phyloP scores from a whole-genome alignment of 768 basidiomycete genomes.

The Chalciporus piperatus region DNA sequence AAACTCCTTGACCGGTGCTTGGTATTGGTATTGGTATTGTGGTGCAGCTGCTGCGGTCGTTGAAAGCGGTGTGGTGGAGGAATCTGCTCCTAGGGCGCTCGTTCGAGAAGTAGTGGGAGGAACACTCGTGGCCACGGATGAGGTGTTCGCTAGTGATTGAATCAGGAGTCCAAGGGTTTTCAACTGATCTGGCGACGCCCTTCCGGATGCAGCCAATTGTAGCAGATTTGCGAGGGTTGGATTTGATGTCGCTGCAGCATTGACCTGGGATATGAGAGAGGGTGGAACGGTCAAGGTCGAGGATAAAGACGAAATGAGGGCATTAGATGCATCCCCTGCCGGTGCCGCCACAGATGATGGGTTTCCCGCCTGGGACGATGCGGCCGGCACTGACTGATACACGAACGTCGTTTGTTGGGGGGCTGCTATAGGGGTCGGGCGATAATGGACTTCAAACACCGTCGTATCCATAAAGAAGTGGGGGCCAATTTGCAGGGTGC shows the following conservation, averaged over 20 bases:
- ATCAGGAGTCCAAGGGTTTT: slow-evolving; percentile 72
- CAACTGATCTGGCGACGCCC: slow-evolving; percentile 61
- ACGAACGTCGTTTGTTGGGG: slow-evolving; percentile 23
- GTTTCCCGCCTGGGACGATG: slow-evolving; percentile 30
- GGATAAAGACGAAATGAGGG: slow-evolving; percentile 45
- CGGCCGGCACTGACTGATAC: slow-evolving; percentile 27
- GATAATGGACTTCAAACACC: slow-evolving; percentile 74
- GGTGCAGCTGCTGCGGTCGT: slow-evolving; percentile 1
- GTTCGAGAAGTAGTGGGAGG: slow-evolving; percentile 8
- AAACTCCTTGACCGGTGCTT: slow-evolving; percentile 49
- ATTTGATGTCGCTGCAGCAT: slow-evolving; percentile 60
- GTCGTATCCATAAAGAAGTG: slow-evolving; percentile 66
- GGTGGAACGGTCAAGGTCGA: slow-evolving; percentile 52
- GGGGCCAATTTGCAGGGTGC: slow-evolving; percentile 72
- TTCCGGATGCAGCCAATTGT: slow-evolving; percentile 59
- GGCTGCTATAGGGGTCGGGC: slow-evolving; percentile 32
- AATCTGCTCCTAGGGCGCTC: not conserved
- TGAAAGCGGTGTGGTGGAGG: slow-evolving; percentile 14
- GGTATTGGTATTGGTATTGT: slow-evolving; percentile 23
- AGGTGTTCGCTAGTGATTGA: slow-evolving; percentile 51
- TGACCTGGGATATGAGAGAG: slow-evolving; percentile 60
- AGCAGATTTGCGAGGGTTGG: slow-evolving; percentile 67
- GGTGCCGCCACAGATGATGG: slow-evolving; percentile 22
- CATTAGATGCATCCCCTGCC: slow-evolving; percentile 31
- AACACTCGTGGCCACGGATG: slow-evolving; percentile 1